phyloP scores from a whole-genome alignment of 345 rosid genomes.

The Passiflora organensis region DNA sequence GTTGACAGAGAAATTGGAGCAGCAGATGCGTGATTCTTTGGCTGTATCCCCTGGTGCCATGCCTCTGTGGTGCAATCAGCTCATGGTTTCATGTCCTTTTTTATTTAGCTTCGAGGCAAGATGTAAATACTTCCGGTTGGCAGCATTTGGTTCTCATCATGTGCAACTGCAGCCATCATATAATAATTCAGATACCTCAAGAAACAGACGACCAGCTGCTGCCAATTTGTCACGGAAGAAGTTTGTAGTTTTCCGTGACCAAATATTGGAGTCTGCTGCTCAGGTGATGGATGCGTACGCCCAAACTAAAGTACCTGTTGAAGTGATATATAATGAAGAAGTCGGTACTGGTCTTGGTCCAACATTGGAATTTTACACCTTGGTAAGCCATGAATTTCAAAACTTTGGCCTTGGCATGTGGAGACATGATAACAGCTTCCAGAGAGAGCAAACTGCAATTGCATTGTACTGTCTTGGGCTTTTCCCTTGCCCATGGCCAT shows the following conservation, averaged over 20 bases:
- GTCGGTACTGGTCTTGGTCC: constrained; percentile 99
- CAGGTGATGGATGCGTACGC: constrained; percentile 74
- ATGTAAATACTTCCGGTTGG: constrained; percentile 69
- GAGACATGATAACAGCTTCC: constrained; percentile 56
- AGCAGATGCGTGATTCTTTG: constrained; percentile 76
- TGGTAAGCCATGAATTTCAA: constrained; percentile 85
- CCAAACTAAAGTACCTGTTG: constrained; percentile 53
- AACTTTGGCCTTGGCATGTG: constrained; percentile 72
- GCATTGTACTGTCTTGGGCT: constrained; percentile 50
- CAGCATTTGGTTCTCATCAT: constrained; percentile 63
- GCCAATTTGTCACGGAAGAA: constrained; percentile 57
- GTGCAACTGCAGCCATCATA: constrained; percentile 34
- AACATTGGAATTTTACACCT: constrained; percentile 84
- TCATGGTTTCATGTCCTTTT: constrained; percentile 82
- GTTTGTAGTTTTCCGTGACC: constrained; percentile 68
- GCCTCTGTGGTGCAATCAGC: constrained; percentile 83
- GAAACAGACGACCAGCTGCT: constrained; percentile 43
- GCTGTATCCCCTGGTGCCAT: constrained; percentile 63
- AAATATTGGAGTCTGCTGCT: constrained; percentile 67
- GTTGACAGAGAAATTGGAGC: constrained; percentile 90
- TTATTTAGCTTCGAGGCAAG: constrained; percentile 79
- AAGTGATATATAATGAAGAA: constrained; percentile 85
- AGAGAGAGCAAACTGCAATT: constrained; percentile 24
- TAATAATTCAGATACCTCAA: constrained; percentile 38
- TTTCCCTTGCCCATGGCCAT: constrained; percentile 78